phyloP scores from a whole-genome alignment of 2,329 filamentous ascomycete species.

The Thielaviopsis populi region DNA sequence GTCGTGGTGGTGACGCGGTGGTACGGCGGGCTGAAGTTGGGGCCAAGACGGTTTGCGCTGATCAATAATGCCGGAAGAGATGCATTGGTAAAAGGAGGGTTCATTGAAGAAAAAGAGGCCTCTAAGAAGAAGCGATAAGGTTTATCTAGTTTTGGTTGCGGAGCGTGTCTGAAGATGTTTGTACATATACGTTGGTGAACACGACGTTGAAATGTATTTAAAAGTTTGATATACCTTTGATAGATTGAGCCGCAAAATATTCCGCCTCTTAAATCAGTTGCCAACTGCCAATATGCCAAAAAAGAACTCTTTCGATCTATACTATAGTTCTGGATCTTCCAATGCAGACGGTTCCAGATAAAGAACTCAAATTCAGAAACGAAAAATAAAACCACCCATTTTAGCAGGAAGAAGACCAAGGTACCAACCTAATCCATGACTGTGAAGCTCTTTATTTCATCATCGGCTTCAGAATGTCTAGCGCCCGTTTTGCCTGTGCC shows the following conservation, averaged over 20 bases:
- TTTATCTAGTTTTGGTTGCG: not conserved
- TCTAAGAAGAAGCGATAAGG: slow-evolving; percentile 29
- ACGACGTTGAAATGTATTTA: too few relatives aligned
- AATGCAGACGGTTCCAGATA: not conserved
- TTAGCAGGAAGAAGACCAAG: not conserved
- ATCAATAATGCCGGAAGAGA: slow-evolving; percentile 82
- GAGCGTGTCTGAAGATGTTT: not conserved
- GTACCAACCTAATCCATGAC: not conserved
- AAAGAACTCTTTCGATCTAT: too few relatives aligned
- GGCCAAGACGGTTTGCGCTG: slow-evolving; percentile 74
- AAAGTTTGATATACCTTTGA: too few relatives aligned
- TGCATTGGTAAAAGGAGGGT: slow-evolving; percentile 62
- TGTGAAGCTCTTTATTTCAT: slow-evolving; percentile 24
- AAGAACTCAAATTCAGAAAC: not conserved
- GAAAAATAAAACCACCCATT: not conserved
- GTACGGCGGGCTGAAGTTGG: slow-evolving; percentile 85
- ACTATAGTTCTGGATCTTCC: too few relatives aligned
- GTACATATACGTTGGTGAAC: too few relatives aligned
- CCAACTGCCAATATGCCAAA: too few relatives aligned
- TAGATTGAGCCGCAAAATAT: too few relatives aligned
- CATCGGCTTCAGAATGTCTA: slow-evolving; percentile 50
- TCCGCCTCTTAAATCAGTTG: too few relatives aligned
- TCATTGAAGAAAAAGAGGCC: slow-evolving; percentile 39
- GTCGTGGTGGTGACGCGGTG: slow-evolving; percentile 88
- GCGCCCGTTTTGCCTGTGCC: slow-evolving; percentile 29